phyloP scores from a whole-genome alignment of 2,329 filamentous ascomycete genomes.

The Verticillium longisporum region DNA sequence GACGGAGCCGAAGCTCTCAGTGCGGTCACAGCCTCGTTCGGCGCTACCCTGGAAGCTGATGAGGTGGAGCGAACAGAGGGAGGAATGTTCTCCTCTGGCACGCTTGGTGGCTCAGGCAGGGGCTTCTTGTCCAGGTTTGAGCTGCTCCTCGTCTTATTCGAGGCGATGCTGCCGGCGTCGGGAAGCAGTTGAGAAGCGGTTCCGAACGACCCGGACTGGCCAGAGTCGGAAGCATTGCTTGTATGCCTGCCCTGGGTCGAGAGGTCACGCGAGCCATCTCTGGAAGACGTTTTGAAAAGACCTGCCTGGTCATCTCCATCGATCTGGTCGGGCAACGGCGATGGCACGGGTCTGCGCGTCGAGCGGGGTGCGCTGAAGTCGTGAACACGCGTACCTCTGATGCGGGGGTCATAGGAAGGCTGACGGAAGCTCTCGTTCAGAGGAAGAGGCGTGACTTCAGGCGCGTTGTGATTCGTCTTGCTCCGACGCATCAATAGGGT shows the following conservation, averaged over 20 bases:
- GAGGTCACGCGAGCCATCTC: constrained; percentile 6
- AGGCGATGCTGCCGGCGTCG: constrained; percentile 18
- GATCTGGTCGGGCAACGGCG: neutral
- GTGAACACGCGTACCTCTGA: constrained; percentile 57
- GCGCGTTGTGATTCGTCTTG: constrained; percentile 42
- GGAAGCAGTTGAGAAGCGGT: constrained; percentile 17
- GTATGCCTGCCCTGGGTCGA: constrained; percentile 4
- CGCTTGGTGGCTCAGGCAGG: constrained; percentile 22
- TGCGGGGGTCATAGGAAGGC: constrained; percentile 53
- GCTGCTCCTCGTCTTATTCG: constrained; percentile 13
- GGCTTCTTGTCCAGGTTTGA: constrained; percentile 9
- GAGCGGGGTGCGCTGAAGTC: constrained; percentile 58
- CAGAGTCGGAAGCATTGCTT: constrained; percentile 24
- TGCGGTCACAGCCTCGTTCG: constrained; percentile 15
- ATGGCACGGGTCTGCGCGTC: constrained; percentile 11
- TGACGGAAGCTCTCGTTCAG: constrained; percentile 30
- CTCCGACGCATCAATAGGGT: constrained; percentile 47
- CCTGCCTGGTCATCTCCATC: neutral
- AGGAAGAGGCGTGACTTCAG: constrained; percentile 34
- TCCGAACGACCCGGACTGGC: constrained; percentile 15
- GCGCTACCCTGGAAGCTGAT: constrained; percentile 22
- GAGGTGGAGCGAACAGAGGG: constrained; percentile 19
- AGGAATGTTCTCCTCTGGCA: constrained; percentile 25
- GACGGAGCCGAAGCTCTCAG: constrained; percentile 22
- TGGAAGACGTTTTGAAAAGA: constrained; percentile 12